phyloP scores from a whole-genome alignment of 345 rosid species.

The Populus tremula region DNA sequence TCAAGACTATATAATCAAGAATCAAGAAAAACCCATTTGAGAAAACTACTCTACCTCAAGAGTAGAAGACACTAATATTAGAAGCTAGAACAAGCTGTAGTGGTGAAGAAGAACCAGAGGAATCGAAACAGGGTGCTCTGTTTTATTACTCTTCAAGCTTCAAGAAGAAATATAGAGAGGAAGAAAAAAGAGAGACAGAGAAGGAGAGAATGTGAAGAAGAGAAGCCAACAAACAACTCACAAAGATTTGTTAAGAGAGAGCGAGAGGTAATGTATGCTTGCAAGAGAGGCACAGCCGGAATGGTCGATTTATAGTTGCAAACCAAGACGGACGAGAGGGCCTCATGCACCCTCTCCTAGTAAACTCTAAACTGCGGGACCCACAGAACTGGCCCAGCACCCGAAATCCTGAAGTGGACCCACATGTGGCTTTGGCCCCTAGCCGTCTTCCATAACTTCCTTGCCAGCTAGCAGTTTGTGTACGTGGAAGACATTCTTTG shows the following conservation, averaged over 20 bases:
- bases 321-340: neutral
- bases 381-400: neutral
- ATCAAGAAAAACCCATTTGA: constrained; percentile 1
- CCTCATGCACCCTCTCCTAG: neutral
- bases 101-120: constrained; percentile 4
- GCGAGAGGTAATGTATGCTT: neutral
- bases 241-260: neutral
- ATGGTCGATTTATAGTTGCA: constrained; percentile 9
- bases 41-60: constrained; percentile 1
- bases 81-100: neutral
- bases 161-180: neutral
- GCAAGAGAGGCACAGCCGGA: neutral
- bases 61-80: neutral
- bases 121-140: constrained; percentile 12
- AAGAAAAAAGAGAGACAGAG: neutral
- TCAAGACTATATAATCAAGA: neutral
- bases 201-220: neutral
- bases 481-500: constrained; percentile 26
- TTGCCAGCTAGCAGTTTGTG: neutral
- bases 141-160: neutral
- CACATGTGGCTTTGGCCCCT: neutral
- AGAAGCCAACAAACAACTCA: neutral
- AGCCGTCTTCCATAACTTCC: constrained; percentile 16
- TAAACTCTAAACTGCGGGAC: neutral
- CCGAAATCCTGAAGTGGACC: neutral